These are phyloP conservation scores for Exserohilum rostratum DNA, from an alignment of 2,329 filamentous ascomycete genomes.

Conservation along the genomic window DNA sequence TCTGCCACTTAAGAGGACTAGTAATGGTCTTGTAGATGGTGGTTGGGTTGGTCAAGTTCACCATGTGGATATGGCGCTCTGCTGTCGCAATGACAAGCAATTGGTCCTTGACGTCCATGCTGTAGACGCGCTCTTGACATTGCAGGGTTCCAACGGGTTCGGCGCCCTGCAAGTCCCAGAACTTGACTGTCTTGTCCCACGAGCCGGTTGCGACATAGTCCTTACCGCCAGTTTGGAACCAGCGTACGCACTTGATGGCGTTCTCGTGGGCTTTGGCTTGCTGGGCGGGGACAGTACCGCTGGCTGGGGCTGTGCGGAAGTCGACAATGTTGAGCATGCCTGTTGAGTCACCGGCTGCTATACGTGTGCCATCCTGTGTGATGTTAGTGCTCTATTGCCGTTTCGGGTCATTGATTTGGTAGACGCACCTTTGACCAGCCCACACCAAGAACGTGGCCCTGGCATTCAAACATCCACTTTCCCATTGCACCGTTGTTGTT, in stretches of 20 bases:
- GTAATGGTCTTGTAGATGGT: conserved; percentile 97
- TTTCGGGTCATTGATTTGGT: not conserved
- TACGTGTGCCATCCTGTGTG: conserved; percentile 81
- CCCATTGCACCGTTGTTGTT: conserved; percentile 80
- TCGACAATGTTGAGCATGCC: conserved; percentile 91
- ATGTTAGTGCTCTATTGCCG: conserved; percentile 18
- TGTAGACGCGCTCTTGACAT: conserved; percentile 82
- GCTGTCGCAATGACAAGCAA: conserved; percentile 91
- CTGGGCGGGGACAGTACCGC: conserved; percentile 36
- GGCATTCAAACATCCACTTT: conserved; percentile 84
- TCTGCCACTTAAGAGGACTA: conserved; percentile 98
- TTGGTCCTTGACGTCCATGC: conserved; percentile 88
- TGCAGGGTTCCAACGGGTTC: conserved; percentile 69
- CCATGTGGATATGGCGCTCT: conserved; percentile 93
- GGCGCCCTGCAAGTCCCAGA: conserved; percentile 76
- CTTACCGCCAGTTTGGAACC: conserved; percentile 63
- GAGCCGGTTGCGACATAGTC: conserved; percentile 91
- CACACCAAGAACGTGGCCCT: conserved; percentile 77
- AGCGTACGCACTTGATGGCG: conserved; percentile 78
- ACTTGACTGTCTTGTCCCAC: conserved; percentile 90
- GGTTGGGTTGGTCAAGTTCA: conserved; percentile 85
- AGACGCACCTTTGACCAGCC: conserved; percentile 83
- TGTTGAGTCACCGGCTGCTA: conserved; percentile 87
- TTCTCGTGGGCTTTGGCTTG: conserved; percentile 79
- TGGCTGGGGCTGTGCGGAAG: conserved; percentile 59